phyloP scores from a whole-genome alignment of 208 protist species.

The Trypanosoma theileri region DNA sequence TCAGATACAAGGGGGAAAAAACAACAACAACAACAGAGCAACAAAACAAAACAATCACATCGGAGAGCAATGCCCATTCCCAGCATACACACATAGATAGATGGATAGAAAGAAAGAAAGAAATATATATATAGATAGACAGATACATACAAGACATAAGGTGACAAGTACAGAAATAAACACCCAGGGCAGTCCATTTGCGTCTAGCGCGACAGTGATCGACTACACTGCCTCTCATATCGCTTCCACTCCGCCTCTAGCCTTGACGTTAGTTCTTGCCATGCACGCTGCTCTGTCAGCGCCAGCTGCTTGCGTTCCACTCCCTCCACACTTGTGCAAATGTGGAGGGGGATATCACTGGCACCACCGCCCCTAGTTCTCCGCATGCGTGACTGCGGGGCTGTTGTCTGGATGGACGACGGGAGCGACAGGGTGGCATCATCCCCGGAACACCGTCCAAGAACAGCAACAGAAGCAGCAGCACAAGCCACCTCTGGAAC shows the following conservation, averaged over 20 bases:
- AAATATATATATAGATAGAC: neutral
- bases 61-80: neutral
- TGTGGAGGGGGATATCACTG: conserved; percentile 15
- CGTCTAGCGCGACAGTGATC: neutral
- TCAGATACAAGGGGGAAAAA: too few relatives aligned
- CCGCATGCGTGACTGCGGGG: neutral
- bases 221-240: neutral
- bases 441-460: too few relatives aligned
- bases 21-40: neutral
- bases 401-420: neutral
- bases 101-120: neutral
- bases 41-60: neutral
- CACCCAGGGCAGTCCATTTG: neutral
- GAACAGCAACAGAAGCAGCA: neutral
- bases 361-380: neutral
- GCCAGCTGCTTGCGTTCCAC: conserved; percentile 28
- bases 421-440: too few relatives aligned
- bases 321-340: conserved; percentile 19
- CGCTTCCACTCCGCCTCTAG: neutral
- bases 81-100: neutral
- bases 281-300: conserved; percentile 14
- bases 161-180: too few relatives aligned
- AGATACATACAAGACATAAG: too few relatives aligned
- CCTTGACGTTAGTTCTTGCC: conserved; percentile 8
- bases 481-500: neutral